These are phyloP conservation scores for Straminergon stramineum DNA, from an alignment of 225 moss, liverwort and hornwort genomes.

Conservation along the genomic window DNA sequence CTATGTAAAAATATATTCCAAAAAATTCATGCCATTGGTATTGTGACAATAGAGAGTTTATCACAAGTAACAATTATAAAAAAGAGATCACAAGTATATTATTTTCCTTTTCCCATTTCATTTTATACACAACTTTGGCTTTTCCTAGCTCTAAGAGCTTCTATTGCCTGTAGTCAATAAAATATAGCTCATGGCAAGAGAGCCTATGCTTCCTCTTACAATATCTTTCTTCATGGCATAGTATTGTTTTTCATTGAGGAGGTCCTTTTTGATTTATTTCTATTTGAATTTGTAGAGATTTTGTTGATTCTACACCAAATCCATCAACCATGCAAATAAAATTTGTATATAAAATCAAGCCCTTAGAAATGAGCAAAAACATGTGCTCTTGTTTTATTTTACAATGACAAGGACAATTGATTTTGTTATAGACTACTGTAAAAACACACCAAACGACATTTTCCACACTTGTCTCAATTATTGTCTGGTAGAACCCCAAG, in stretches of 20 bases:
- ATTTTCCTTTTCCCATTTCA: accelerated
- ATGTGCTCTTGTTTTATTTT: too few species aligned
- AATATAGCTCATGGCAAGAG: accelerated
- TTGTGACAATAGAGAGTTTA: not conserved
- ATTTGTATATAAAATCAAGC: not conserved
- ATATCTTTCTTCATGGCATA: accelerated
- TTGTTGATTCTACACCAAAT: not conserved
- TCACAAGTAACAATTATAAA: not conserved
- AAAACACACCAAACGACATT: not conserved
- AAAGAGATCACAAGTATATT: too few species aligned
- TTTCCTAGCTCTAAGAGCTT: accelerated
- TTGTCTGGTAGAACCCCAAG: not conserved
- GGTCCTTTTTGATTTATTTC: not conserved
- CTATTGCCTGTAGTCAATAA: accelerated
- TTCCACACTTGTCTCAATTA: not conserved
- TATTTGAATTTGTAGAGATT: not conserved
- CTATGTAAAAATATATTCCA: not conserved
- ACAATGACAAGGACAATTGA: not conserved
- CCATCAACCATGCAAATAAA: not conserved
- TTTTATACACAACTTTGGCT: not conserved
- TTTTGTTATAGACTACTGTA: not conserved
- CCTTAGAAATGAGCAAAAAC: not conserved
- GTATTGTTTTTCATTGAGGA: not conserved
- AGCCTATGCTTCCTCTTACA: accelerated
- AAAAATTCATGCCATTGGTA: accelerated